These are phyloP conservation scores for Pichia sp. DNA, from an alignment of 1,139 yeast species.

Conservation along the genomic window DNA sequence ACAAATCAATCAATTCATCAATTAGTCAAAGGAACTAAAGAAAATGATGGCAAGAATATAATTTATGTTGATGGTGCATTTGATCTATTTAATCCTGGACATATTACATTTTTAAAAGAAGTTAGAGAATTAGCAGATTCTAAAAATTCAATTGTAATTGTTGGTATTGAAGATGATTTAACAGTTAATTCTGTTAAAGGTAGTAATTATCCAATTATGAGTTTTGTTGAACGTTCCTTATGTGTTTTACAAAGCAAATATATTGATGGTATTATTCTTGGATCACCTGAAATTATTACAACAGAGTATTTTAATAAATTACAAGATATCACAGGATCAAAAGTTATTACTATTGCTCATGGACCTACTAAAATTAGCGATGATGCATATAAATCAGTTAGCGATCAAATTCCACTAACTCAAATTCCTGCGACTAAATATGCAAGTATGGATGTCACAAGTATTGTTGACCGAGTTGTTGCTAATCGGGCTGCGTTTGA, in stretches of 20 bases:
- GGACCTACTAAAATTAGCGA: conserved; percentile 48
- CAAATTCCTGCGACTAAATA: not conserved
- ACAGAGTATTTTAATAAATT: conserved; percentile 33
- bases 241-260: conserved; percentile 84
- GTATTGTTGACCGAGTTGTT: conserved; percentile 64
- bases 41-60: conserved; percentile 21
- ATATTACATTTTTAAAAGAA: conserved; percentile 59
- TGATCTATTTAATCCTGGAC: conserved; percentile 92
- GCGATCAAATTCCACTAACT: conserved; percentile 12
- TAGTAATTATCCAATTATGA: conserved; percentile 78
- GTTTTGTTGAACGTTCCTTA: conserved; percentile 71
- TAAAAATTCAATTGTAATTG: conserved; percentile 41
- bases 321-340: conserved; percentile 27
- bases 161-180: conserved; percentile 64
- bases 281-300: conserved; percentile 56
- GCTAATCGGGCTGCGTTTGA: conserved; percentile 61
- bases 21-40: conserved; percentile 33
- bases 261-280: conserved; percentile 69
- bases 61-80: conserved; percentile 79
- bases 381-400: conserved; percentile 41
- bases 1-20: conserved; percentile 29
- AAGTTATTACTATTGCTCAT: conserved; percentile 45
- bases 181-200: conserved; percentile 57
- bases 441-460: conserved; percentile 48
- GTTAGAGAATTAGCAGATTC: conserved; percentile 35